Base-by-base conservation (phyloP, 306 rosid species). In the Quercus glauca region DNA sequence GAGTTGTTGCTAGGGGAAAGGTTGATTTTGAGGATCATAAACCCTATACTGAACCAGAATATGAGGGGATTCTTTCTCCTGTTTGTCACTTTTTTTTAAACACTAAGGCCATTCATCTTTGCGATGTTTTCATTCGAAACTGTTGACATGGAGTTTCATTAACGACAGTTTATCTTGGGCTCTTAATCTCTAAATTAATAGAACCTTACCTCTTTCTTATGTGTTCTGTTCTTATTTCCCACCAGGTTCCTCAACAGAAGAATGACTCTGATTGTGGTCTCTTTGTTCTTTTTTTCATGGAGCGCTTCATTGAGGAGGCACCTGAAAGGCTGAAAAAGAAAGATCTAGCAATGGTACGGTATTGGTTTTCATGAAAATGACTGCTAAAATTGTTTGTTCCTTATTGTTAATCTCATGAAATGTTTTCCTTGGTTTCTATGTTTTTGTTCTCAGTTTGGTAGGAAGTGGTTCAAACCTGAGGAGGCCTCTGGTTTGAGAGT, bases 231-330 rank as follows among this genome's bases (percentile, higher is more conserved):
- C 18, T 65, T 71, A 69, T 82, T 51, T 81, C 58, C 41, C 79
- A 77, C 79, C 93, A 95, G 99, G 99, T 95, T 72, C 99, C 99
- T 10, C 99, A 93, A 83, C 98, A 95, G 83, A 89, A 85, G 88
- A 95, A 95, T 58, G 98, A 93, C 41, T 95, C 76, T 83, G 99
- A 95, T 51, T 95, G 99, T 78, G 99, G 99, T 78, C 92, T 91
- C 59, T 95, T 95, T 78, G 99, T 95, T 26, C 85, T 95, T 33
- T 90, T 80, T 83, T 95, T 93, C 86, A 95, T 95, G 81, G 76
- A 91, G 76, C 97, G 97, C 69, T 95, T 93, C 82, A 91, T 95
- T 37, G 93, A 88, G 73, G 92, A 87, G 80, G 94, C 97, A n/a
- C 98, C 97, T 0, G 78, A 82, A 75, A 89, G 98, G 87, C 91